These are phyloP conservation scores for Albophoma yamanashiensis DNA, from an alignment of 2,329 filamentous ascomycete genomes.

Conservation along the genomic window DNA sequence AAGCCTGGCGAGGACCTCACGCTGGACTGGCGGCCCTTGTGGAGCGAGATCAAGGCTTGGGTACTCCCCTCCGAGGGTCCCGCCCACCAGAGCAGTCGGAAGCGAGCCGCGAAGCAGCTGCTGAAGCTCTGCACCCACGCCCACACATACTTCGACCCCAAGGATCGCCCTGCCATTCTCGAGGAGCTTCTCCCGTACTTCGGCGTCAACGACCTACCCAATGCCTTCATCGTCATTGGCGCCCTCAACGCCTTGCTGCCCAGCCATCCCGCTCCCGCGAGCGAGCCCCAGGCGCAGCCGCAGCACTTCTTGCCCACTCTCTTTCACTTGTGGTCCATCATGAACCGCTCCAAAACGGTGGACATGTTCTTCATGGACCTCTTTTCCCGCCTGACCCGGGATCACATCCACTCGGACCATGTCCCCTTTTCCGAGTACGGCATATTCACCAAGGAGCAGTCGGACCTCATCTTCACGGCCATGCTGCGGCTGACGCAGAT, in stretches of 20 bases:
- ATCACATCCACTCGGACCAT: constrained; percentile 65
- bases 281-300: constrained; percentile 67
- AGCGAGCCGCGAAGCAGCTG: constrained; percentile 52
- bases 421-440: constrained; percentile 78
- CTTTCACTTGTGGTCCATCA: constrained; percentile 92
- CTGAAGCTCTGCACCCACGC: constrained; percentile 85
- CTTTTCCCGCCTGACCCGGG: constrained; percentile 75
- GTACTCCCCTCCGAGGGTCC: constrained; percentile 80
- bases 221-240: constrained; percentile 86
- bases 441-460: constrained; percentile 87
- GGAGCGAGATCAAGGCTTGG: constrained; percentile 83
- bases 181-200: constrained; percentile 79
- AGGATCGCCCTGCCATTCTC: constrained; percentile 70
- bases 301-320: constrained; percentile 85
- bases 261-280: constrained; percentile 64
- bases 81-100: constrained; percentile 43
- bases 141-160: constrained; percentile 86
- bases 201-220: constrained; percentile 84
- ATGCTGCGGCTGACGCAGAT: constrained; percentile 86
- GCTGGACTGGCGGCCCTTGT: constrained; percentile 88
- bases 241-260: constrained; percentile 81
- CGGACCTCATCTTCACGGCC: constrained; percentile 84
- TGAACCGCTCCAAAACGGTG: constrained; percentile 78
- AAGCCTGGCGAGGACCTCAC: constrained; percentile 81
- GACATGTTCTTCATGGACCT: constrained; percentile 85